These are phyloP conservation scores for Neurospora sp. DNA, from an alignment of 495 filamentous ascomycete species.

Conservation along the genomic window DNA sequence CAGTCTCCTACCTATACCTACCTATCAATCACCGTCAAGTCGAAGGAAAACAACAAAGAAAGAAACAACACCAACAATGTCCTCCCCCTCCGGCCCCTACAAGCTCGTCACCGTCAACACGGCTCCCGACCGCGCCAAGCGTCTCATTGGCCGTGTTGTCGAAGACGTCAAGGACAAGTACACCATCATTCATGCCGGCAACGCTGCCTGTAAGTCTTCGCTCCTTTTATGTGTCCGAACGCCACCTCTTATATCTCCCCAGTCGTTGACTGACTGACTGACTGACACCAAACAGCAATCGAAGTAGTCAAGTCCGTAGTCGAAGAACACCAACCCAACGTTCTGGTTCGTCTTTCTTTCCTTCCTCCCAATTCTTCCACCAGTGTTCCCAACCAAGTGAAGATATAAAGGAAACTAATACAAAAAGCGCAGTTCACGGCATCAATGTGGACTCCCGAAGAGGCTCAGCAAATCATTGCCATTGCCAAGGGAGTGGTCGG, in stretches of 20 bases:
- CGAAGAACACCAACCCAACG: constrained; percentile 12
- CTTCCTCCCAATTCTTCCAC: not conserved
- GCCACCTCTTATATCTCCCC: not conserved
- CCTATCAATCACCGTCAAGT: not conserved
- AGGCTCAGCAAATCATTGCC: constrained; percentile 44
- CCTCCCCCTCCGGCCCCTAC: constrained; percentile 39
- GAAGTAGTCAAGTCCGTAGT: constrained; percentile 18
- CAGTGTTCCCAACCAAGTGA: not conserved
- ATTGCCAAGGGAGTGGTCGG: constrained; percentile 37
- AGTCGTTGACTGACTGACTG: not conserved
- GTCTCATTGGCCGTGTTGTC: constrained; percentile 47
- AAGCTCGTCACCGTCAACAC: constrained; percentile 60
- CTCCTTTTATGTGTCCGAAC: not conserved
- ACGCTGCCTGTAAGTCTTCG: constrained; percentile 41
- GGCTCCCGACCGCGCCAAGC: constrained; percentile 53
- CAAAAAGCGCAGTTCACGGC: constrained; percentile 30
- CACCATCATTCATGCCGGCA: constrained; percentile 48
- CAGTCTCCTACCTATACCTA: not conserved
- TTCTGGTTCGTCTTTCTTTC: constrained; percentile 8
- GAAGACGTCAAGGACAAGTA: constrained; percentile 50
- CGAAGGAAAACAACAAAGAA: constrained; percentile 2
- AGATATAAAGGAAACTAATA: no score
- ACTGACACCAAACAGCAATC: constrained; percentile 9
- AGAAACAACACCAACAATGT: not conserved
- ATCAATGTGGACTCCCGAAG: constrained; percentile 57